These are phyloP conservation scores for Eimeria acervulina DNA, from an alignment of 169 alveolate species.

Conservation along the genomic window DNA sequence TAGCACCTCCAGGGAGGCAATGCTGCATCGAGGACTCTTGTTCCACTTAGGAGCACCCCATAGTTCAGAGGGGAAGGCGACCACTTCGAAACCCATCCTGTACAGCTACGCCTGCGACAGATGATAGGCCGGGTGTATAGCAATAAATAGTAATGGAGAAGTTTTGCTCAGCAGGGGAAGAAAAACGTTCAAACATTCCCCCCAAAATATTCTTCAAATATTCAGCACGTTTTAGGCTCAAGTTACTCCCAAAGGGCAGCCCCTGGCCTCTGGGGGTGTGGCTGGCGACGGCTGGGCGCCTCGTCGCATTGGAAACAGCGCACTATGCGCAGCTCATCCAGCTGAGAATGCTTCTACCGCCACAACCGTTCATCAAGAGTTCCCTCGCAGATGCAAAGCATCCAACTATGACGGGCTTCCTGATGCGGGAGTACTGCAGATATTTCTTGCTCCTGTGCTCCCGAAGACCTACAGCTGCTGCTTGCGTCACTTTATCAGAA, in stretches of 20 bases:
- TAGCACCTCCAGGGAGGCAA: too few species aligned
- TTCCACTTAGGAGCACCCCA: background rate
- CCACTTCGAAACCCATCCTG: background rate
- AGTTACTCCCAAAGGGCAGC: background rate
- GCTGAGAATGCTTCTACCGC: background rate
- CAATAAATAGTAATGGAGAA: background rate
- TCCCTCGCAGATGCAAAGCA: background rate
- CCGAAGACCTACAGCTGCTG: background rate
- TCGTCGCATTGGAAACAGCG: background rate
- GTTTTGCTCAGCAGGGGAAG: background rate
- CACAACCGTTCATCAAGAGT: background rate
- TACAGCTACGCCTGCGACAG: background rate
- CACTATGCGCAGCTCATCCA: background rate
- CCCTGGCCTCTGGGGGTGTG: background rate
- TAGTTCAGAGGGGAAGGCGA: background rate
- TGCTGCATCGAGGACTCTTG: background rate
- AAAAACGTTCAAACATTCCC: background rate
- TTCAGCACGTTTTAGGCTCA: background rate
- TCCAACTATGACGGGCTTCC: background rate
- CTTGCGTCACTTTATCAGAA: background rate
- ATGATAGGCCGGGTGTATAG: background rate
- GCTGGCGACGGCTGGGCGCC: background rate
- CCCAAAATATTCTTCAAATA: background rate
- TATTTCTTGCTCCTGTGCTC: background rate
- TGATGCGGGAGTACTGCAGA: background rate